Evolutionary conservation across 2,329 filamentous ascomycete genomes (phyloP).

Genomic region (Aspergillus pseudoviridinutans): DNA sequence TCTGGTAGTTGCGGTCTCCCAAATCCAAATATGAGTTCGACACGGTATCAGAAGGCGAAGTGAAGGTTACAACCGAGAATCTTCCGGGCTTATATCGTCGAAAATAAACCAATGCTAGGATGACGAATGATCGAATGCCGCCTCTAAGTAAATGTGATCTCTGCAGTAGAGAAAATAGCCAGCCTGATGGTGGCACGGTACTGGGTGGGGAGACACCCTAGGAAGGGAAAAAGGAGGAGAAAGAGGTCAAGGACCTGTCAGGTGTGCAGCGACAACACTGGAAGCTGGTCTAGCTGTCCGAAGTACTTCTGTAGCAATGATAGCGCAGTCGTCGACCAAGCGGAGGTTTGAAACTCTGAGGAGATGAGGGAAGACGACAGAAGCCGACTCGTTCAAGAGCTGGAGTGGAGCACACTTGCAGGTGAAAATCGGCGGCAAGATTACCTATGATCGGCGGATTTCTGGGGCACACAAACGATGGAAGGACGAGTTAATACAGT

Average conservation of each 20-base stretch:
- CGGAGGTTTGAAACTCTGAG: not conserved
- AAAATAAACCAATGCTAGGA: not conserved
- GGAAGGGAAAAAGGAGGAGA: not conserved
- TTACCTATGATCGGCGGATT: not conserved
- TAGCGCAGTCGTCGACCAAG: conserved; percentile 1
- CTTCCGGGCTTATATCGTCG: not conserved
- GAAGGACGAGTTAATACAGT: not conserved
- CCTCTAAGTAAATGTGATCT: not conserved
- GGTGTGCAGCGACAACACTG: not conserved
- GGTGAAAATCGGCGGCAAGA: not conserved
- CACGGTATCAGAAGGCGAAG: not conserved
- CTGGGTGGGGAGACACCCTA: not conserved
- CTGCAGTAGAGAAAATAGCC: not conserved
- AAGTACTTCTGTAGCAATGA: conserved; percentile 12
- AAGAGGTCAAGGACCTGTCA: conserved; percentile 1
- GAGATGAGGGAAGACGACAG: not conserved
- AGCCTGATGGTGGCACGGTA: not conserved
- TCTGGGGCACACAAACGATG: not conserved
- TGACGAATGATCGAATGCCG: not conserved
- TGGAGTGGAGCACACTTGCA: not conserved
- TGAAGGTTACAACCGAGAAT: not conserved
- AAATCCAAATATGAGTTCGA: not conserved
- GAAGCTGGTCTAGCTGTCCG: not conserved
- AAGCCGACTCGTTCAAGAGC: not conserved
- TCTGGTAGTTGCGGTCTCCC: not conserved